phyloP scores from a whole-genome alignment of 495 filamentous ascomycete species.

The Penicillium bovifimosum region DNA sequence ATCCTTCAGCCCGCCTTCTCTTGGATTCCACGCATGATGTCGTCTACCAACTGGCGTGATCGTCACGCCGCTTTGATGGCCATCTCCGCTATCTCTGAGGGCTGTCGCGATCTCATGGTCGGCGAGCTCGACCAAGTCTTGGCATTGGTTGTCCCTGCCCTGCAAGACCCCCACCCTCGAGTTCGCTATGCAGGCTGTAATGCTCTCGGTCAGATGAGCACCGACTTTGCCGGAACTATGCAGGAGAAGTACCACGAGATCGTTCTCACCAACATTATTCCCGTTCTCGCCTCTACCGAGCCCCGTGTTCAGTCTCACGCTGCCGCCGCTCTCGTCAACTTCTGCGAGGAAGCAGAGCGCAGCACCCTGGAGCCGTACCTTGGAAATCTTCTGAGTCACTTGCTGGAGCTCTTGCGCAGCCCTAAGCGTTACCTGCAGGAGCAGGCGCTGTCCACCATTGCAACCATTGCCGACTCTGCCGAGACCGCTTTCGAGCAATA shows the following conservation, averaged over 20 bases:
- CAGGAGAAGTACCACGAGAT: conserved; percentile 87
- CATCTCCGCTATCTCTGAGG: conserved; percentile 97
- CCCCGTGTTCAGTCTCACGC: conserved; percentile 95
- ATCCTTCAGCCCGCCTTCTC: conserved; percentile 90
- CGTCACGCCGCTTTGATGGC: conserved; percentile 98
- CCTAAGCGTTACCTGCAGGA: conserved; percentile 96
- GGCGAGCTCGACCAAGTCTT: conserved; percentile 90
- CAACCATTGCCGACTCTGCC: conserved; percentile 96
- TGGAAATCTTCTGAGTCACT: conserved; percentile 72
- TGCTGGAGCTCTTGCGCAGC: conserved; percentile 80
- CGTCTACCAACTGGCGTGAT: conserved; percentile 89
- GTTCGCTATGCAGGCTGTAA: conserved; percentile 98
- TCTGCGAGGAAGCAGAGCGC: conserved; percentile 98
- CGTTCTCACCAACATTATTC: conserved; percentile 85
- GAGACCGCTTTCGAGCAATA: conserved; percentile 94
- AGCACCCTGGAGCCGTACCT: conserved; percentile 89
- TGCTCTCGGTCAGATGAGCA: conserved; percentile 99
- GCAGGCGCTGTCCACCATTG: conserved; percentile 96
- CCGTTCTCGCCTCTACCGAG: conserved; percentile 83
- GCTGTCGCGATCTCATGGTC: conserved; percentile 92
- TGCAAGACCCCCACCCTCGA: conserved; percentile 87
- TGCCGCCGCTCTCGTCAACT: conserved; percentile 95
- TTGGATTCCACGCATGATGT: conserved; percentile 98
- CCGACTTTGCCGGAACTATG: conserved; percentile 98
- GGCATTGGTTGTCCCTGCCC: conserved; percentile 84